Conservation (phyloP, 2,329 filamentous ascomycete species). For the Ophiostoma montium region DNA sequence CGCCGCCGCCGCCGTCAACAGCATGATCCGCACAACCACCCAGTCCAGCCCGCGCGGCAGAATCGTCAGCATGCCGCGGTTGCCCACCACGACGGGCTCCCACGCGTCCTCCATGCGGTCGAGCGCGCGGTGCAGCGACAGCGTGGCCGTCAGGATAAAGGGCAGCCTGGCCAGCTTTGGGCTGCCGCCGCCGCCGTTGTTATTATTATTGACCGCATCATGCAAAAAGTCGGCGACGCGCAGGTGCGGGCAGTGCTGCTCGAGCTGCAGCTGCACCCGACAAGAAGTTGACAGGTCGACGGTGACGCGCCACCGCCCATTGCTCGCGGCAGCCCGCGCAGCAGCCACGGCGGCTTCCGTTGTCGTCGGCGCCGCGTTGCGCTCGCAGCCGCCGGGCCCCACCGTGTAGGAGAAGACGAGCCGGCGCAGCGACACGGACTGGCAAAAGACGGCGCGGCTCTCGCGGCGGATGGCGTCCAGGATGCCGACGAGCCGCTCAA, state of each 20-base stretch:
- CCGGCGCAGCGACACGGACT: constrained; percentile 44
- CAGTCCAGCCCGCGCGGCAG: constrained; percentile 41
- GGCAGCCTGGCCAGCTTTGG: constrained; percentile 38
- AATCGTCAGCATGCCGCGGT: constrained; percentile 35
- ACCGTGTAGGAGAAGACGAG: constrained; percentile 55
- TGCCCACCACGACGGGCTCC: constrained; percentile 26
- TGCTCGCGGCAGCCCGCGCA: background rate
- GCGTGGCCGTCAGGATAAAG: constrained; percentile 41
- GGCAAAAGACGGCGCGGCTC: constrained; percentile 38
- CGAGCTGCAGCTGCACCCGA: constrained; percentile 43
- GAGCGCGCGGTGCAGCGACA: constrained; percentile 50
- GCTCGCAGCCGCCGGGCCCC: background rate
- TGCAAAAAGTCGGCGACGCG: constrained; percentile 46
- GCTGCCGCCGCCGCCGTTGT: constrained; percentile 44
- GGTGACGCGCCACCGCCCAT: constrained; percentile 33
- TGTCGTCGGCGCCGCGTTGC: constrained; percentile 1
- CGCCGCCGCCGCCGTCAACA: background rate
- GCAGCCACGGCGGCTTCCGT: constrained; percentile 2
- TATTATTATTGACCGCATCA: no score
- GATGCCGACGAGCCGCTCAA: constrained; percentile 58
- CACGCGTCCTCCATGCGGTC: constrained; percentile 45
- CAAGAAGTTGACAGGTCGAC: constrained; percentile 41
- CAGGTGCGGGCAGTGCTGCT: constrained; percentile 52
- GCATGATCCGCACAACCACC: constrained; percentile 31
- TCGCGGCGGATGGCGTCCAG: constrained; percentile 49